Evolutionary conservation across 1,284 basidiomycete genomes (phyloP), one percentile per base, ranked within the genome.

Genomic region (Tilletia indica): DNA sequence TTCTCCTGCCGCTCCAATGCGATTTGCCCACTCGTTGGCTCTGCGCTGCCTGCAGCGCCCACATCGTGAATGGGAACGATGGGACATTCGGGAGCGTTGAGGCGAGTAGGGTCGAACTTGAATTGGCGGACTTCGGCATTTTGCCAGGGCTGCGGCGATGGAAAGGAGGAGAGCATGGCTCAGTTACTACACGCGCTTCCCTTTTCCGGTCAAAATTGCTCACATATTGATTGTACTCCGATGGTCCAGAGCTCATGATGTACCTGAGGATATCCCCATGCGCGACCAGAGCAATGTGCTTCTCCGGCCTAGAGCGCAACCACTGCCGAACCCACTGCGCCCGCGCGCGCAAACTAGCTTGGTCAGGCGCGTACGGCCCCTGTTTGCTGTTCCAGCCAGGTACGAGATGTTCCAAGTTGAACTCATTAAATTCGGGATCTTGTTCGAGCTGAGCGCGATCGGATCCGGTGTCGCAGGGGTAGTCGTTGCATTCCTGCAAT

Each of bases 401-500:
- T 8, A 80, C 80, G 48, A 84, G 78, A n/a, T 68, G 69, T n/a
- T 74, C 74, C 36, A 84, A 70, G 73, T 84, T 77, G 63, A 82
- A 80, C 58, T 75, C 76, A 8, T 72, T 70, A 42, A 83, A 79
- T 70, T 83, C 80, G 12, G 78, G 74, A 25, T 80, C 75, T 12
- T 69, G 64, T 66, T 83, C 81, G 58, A 84, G 78, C 47, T 76
- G 75, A 48, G 74, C 75, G 49, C 75, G 77, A 8, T 74, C 58
- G 4, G 82, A 83, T 39, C 83, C 83, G 4, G 82, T 84, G 70
- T 84, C 83, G 71, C 82, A 83, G 3, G 82, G 83, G 61, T 77
- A 76, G 36, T 68, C 79, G 71, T 80, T 83, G 73, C 80, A 83
- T 58, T 83, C 76, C 70, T 84, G 82, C 42, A 82, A 73, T 74